Conservation (phyloP, 1,284 basidiomycete genomes). For the Amylostereum chailletii region DNA sequence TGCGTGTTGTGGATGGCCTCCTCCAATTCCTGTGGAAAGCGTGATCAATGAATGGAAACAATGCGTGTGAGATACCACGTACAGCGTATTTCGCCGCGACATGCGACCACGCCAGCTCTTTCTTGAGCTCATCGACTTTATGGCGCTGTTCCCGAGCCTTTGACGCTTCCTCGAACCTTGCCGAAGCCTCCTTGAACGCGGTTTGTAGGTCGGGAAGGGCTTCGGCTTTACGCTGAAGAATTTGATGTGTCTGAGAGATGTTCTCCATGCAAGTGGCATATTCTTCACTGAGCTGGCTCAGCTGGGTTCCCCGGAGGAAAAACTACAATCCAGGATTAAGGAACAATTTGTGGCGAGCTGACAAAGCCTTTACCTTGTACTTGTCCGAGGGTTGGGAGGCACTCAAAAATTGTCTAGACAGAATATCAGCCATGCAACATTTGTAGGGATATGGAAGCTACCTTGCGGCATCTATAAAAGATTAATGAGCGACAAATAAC, state of each 20-base stretch:
- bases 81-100: constrained; percentile 68
- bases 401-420: constrained; percentile 79
- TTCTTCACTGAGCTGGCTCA: constrained; percentile 81
- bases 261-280: constrained; percentile 75
- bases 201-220: constrained; percentile 67
- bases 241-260: constrained; percentile 54
- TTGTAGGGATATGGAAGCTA: background rate
- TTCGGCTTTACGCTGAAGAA: constrained; percentile 62
- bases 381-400: constrained; percentile 81
- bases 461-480: constrained; percentile 31
- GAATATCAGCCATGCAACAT: constrained; percentile 19
- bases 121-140: constrained; percentile 64
- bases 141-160: constrained; percentile 67
- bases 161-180: constrained; percentile 63
- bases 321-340: constrained; percentile 44
- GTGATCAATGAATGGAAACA: no score
- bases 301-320: constrained; percentile 90
- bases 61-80: background rate
- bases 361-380: constrained; percentile 58
- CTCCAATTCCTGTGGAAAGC: constrained; percentile 36
- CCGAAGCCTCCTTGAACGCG: constrained; percentile 48
- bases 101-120: constrained; percentile 86
- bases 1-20: constrained; percentile 42
- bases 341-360: background rate
- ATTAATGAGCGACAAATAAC: background rate